phyloP scores from a whole-genome alignment of 139 green algal genomes.

The Eudorina sp. region DNA sequence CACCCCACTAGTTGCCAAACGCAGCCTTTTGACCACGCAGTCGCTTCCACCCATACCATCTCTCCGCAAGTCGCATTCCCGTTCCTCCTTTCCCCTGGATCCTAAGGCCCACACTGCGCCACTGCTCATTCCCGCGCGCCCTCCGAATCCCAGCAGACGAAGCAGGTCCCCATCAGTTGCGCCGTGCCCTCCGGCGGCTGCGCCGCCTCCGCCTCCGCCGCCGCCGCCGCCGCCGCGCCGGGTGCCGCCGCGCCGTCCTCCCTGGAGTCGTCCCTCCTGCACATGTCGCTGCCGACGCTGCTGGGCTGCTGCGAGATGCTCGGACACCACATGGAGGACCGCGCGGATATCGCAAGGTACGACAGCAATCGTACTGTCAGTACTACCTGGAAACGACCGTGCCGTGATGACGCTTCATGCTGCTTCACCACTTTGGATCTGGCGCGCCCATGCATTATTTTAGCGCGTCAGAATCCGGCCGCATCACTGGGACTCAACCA shows the following conservation, averaged over 20 bases:
- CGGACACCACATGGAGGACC: constrained; percentile 55
- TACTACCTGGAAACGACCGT: too few species aligned
- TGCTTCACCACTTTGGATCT: too few species aligned
- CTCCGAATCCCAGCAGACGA: too few species aligned
- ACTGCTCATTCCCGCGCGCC: neutral
- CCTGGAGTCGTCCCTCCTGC: neutral
- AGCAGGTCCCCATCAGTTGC: neutral
- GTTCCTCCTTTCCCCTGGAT: neutral
- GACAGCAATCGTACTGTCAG: too few species aligned
- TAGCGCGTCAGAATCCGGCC: too few species aligned
- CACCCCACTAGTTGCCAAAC: neutral
- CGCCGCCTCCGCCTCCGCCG: neutral
- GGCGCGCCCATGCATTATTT: too few species aligned
- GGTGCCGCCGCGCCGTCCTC: neutral
- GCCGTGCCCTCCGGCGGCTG: neutral
- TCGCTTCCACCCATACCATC: too few species aligned
- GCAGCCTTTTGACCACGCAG: neutral
- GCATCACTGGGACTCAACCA: too few species aligned
- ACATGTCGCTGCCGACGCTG: constrained; percentile 38
- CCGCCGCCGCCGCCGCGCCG: neutral
- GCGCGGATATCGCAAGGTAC: constrained; percentile 28
- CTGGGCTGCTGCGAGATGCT: constrained; percentile 57
- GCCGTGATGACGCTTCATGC: too few species aligned
- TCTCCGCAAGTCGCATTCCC: neutral
- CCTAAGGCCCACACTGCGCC: neutral